A percentile compares a stretch with the other conserved stretches of the same genome.
phyloP scores from a whole-genome alignment of 2,329 filamentous ascomycete species.

The Pseudopyrenochaeta lycopersici region DNA sequence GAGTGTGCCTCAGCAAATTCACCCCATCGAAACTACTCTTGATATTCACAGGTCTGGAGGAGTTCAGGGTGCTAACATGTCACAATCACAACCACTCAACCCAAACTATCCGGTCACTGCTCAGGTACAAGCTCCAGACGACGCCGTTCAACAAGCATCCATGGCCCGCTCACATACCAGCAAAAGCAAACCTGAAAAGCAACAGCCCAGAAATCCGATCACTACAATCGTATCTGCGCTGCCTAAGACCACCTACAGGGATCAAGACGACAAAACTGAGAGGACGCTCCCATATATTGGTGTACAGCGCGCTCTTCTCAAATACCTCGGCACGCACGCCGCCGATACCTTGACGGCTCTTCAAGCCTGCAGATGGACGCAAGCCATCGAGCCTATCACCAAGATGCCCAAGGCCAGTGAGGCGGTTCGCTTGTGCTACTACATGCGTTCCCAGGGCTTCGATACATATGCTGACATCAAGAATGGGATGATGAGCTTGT shows the following conservation, averaged over 20 bases:
- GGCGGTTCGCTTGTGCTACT: conserved; percentile 40
- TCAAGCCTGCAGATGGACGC: conserved; percentile 24
- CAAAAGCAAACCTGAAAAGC: not conserved
- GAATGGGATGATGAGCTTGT: conserved; percentile 16
- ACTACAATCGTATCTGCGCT: conserved; percentile 19
- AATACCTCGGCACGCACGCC: conserved; percentile 9
- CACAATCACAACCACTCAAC: not conserved
- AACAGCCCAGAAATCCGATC: not conserved
- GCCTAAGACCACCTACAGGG: conserved; percentile 23
- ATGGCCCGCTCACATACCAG: not conserved
- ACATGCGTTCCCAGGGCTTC: conserved; percentile 38
- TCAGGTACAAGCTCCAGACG: not conserved
- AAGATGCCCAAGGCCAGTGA: conserved; percentile 18
- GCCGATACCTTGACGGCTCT: conserved; percentile 18
- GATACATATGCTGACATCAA: conserved; percentile 28
- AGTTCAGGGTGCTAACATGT: not conserved
- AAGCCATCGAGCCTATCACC: conserved; percentile 10
- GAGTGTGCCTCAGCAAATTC: too few relatives aligned
- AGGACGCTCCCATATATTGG: conserved; percentile 23
- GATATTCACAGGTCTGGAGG: not conserved
- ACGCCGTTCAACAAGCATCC: not conserved
- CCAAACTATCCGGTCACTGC: too few relatives aligned
- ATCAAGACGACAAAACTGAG: conserved; percentile 17
- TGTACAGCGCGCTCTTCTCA: conserved; percentile 25
- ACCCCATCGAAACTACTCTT: not conserved